Evolutionary conservation across 2,329 filamentous ascomycete genomes (phyloP), one percentile per base, ranked within the genome.

Genomic region (Mariannaea sp.): DNA sequence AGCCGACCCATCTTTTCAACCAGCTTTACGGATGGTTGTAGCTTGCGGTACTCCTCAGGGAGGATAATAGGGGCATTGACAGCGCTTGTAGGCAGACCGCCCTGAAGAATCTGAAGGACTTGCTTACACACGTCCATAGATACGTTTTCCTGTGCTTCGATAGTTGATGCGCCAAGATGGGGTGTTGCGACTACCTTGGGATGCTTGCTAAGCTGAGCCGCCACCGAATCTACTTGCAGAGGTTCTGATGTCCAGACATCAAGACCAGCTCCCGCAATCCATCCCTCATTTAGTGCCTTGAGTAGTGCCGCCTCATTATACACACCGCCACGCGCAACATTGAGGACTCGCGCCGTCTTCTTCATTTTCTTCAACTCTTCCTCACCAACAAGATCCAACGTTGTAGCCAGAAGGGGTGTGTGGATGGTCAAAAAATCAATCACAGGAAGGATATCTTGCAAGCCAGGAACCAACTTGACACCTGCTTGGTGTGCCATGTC

Each of bases 101-200:
- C 89, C 0, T 79, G 77, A 2, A 94, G 76, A 35, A 93, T 90
- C 53, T 86, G 81, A 0, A 89, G 78, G 10, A 92, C 88, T 71
- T 94, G 89, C 27, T 87, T 86, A 70, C 89, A 93, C 7, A 93
- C 90, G 62, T 93, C 90, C 57, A 92, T 82, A 1, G 87, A 89
- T 3, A 92, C 89, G 56, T 92, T 92, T 66, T 93, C 89, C 69
- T 94, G 89, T 0, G 90, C 90, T 77, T 94, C 90, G 27, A 88
- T 80, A 0, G 90, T 94, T 0, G 86, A 90, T 0, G 90, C 90
- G 7, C 89, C 89, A 0, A 94, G 77, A 69, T 94, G 90, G 1
- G 90, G 90, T 7, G 90, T 93, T 1, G 85, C 85, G 2, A 93
- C 85, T 1, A 91, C 88, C 59, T 83, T 86, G 1, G 85, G 81